These are phyloP conservation scores for Leucocoprinus birnbaumii DNA, from an alignment of 768 basidiomycete species.

Conservation along the genomic window DNA sequence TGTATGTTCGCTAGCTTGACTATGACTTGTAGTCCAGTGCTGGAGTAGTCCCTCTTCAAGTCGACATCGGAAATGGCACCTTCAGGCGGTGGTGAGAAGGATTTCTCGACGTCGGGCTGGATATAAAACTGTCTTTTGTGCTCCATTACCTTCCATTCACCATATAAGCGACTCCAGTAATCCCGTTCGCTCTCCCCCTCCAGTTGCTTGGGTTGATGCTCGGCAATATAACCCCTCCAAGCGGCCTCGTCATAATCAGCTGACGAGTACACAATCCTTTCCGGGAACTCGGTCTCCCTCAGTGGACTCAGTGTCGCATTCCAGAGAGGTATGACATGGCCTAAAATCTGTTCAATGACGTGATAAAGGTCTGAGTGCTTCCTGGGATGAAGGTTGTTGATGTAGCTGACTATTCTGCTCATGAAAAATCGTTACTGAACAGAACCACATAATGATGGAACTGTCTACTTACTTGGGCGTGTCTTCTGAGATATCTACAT, in stretches of 20 bases:
- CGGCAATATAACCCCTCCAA: background rate
- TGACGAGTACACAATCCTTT: background rate
- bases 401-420: conserved; percentile 28
- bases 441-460: background rate
- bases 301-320: conserved; percentile 21
- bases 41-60: conserved; percentile 13
- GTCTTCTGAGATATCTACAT: conserved; percentile 16
- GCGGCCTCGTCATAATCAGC: background rate
- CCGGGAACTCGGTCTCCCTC: too few relatives aligned
- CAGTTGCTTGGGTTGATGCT: background rate
- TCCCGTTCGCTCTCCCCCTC: background rate
- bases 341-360: conserved; percentile 24
- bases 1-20: conserved; percentile 24
- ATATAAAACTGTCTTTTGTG: too few relatives aligned
- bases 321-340: conserved; percentile 26
- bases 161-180: background rate
- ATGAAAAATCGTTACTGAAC: too few relatives aligned
- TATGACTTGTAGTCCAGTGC: conserved; percentile 19
- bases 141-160: too few relatives aligned
- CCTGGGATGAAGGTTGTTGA: conserved; percentile 36
- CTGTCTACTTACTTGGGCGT: conserved; percentile 9
- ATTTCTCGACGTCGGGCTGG: too few relatives aligned
- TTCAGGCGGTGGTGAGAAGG: too few relatives aligned
- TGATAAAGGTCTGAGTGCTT: conserved; percentile 20
- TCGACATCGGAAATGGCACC: background rate